Evolutionary conservation across 257 asterid species (phyloP), one percentile per base, ranked within the genome.

Genomic region (Gynochthodes officinalis): DNA sequence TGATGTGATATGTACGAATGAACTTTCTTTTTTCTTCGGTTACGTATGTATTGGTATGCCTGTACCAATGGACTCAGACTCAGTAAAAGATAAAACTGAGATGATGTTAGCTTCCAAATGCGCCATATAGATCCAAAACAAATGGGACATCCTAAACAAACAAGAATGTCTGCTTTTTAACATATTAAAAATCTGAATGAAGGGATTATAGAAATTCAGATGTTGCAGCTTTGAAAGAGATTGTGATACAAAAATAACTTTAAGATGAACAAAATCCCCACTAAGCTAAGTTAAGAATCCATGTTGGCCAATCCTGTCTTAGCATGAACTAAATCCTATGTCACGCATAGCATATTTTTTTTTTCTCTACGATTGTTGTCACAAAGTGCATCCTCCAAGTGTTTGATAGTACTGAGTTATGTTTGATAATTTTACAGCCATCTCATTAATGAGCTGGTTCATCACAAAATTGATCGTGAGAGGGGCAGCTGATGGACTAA

Each of bases 401-500:
- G n/a, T n/a, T n/a, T n/a, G n/a, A n/a, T 14, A 64, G 69, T 40
- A 39, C 15, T n/a, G 28, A 65, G 19, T 5, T 5, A 21, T 8
- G 57, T 49, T 4, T 6, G 28, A 33, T 37, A 33, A 44, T 37
- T n/a, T 61, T 68, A 30, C 58, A 33, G 13, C 25, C 59, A 49
- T 68, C 73, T 69, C 63, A 21, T 11, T 19, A 69, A 64, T n/a
- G 5, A 43, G 40, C 23, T 43, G 25, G 40, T 64, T 32, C 4
- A 62, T 50, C 55, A 50, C 16, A 35, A 50, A 60, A 43, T 32
- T 23, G 58, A 60, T 58, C 39, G 55, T 48, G 43, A 28, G 65
- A 28, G 52, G n/a, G 76, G 59, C 27, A 74, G 57, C 74, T 42
- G 46, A 70, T 39, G 72, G 82, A 68, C 66, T 78, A 66, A 67